Percentiles rank a stretch among this genome's conserved stretches.
Conservation (phyloP, 169 alveolate genomes). For the Toxoplasma gondii region DNA sequence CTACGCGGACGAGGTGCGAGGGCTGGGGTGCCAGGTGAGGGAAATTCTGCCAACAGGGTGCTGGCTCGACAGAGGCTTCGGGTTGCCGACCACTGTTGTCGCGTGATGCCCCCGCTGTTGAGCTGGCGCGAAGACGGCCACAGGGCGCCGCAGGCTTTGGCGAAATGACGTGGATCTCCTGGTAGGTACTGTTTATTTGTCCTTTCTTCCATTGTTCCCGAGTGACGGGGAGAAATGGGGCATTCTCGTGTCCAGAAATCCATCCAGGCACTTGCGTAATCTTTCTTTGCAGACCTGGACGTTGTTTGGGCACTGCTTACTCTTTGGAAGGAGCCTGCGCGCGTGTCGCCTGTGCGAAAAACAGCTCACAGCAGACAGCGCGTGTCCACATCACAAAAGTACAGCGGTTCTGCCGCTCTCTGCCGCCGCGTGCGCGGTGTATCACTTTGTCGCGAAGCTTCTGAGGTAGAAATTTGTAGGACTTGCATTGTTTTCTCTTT, state of each 20-base stretch:
- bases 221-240: not conserved
- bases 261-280: not conserved
- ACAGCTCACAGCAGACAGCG: conserved; percentile 7
- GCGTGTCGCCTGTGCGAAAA: not conserved
- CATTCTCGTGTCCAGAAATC: not conserved
- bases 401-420: not conserved
- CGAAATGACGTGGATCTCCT: not conserved
- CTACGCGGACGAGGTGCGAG: not conserved
- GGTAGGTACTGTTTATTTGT: not conserved
- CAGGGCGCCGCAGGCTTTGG: not conserved
- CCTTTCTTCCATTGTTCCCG: not conserved
- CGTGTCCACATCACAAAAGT: not conserved
- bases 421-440: conserved; percentile 6
- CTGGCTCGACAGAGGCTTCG: not conserved
- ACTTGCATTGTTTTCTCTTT: not conserved
- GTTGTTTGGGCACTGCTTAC: not conserved
- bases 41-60: not conserved
- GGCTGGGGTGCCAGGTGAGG: not conserved
- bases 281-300: not conserved
- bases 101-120: not conserved
- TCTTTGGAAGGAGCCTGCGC: not conserved
- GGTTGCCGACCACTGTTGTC: not conserved
- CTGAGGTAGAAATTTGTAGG: not conserved
- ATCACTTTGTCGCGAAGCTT: too few relatives aligned
- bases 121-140: conserved; percentile 3